Evolutionary conservation across 257 asterid genomes (phyloP), one percentile per base, ranked within the genome.

Genomic region (Solanum raphanifolium): DNA sequence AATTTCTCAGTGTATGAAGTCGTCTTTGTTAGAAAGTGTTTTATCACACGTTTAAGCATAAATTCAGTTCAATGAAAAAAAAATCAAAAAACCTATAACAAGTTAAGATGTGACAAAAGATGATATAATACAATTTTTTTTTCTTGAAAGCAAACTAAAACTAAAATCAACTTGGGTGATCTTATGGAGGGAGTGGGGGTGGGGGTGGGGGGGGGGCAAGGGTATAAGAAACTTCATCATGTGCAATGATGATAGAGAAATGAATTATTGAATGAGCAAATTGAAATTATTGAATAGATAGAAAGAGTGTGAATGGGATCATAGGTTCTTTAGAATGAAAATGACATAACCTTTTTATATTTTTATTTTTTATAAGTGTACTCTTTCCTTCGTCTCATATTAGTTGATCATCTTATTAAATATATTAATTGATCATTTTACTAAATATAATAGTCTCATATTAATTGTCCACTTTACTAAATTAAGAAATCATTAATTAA

Each of bases 311-410:
- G 16, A 31, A 58, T 23, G 82, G 83, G 83, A 88, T 72, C 84
- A 48, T 83, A 83, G 89, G 88, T 31, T 90, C 89, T 90, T 88
- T 88, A 55, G 41, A 11, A 25, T 87, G 92, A 90, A 34, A 34
- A 78, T 81, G 90, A 90, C 92, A 72, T 88, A 89, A 81, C 71
- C 34, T 71, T 75, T 75, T 41, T 52, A 2, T 48, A 4, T 52
- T 16, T 48, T 48, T 16, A 4, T 13, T 43, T 43, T 15, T 48
- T 48, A 5, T 2, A 15, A 6, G 9, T 52, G 9, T 52, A 52
- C 4, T 52, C 62, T 48, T 48, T 48, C 9, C 62, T 52, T 6
- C n/a, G 23, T 52, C 23, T 52, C 21, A 2, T 52, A 52, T 52
- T 16, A 52, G 4, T 48, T 48, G 7, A 48, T 48, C 7, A 48